Evolutionary conservation across 192 early-diverging fungal genomes (phyloP).

Genomic region (Coemansia sp.): DNA sequence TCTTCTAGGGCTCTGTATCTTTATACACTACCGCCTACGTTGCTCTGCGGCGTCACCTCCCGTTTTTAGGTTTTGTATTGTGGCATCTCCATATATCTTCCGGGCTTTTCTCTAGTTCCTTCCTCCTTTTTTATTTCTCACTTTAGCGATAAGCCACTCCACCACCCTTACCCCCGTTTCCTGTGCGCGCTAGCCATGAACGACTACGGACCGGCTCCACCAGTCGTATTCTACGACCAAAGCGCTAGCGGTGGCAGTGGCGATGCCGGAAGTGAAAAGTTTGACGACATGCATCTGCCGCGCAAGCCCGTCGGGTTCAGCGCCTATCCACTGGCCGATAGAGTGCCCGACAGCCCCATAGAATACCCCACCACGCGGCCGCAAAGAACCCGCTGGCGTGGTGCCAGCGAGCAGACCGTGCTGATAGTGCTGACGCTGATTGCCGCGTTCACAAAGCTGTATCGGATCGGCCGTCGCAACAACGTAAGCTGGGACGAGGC

Average conservation of each 20-base stretch:
- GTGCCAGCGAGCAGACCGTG: conserved; percentile 27
- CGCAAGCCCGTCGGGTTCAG: conserved; percentile 27
- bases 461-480: conserved; percentile 40
- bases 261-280: conserved; percentile 5
- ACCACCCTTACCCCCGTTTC: not conserved
- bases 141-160: not conserved
- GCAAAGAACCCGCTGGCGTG: conserved; percentile 9
- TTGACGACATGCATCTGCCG: conserved; percentile 36
- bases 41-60: no score
- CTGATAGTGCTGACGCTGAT: conserved; percentile 42
- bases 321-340: conserved; percentile 30
- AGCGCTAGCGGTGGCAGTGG: not conserved
- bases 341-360: conserved; percentile 10
- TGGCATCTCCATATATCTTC: no score
- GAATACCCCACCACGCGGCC: conserved; percentile 4
- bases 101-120: not conserved
- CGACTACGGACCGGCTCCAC: conserved; percentile 2
- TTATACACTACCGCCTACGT: no score
- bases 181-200: conserved; percentile 12
- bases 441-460: conserved; percentile 32
- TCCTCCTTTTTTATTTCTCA: conserved; percentile 12
- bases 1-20: not conserved
- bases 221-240: conserved; percentile 44
- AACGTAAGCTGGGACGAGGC: conserved; percentile 77
- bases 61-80: not conserved